Evolutionary conservation across 352 stramenopile genomes (phyloP), one percentile per base, ranked within the genome.

Genomic region (Phytophthora europaea): DNA sequence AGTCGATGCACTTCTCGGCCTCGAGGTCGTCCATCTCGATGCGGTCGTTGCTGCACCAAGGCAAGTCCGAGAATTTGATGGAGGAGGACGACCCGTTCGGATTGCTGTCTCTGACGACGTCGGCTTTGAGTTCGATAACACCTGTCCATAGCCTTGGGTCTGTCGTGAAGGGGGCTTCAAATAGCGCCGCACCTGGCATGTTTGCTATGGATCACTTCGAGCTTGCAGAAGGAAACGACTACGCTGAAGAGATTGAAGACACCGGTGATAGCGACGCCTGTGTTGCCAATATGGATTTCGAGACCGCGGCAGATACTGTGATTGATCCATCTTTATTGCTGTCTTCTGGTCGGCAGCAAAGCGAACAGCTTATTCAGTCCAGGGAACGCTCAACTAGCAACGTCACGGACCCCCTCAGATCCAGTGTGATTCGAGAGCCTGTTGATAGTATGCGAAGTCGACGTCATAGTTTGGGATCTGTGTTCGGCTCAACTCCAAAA

Each of bases 171-270:
- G 9, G n/a, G 1, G 59, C 54, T 9, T 50, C 52, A 10, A 72
- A 7, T 15, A 73, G 59, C 52, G 61, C 69, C 48, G 65, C 66
- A 5, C 81, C 81, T 7, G 83, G 83, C 0, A 59, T 90, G 64
- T 90, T 85, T 50, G 56, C 77, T 1, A 87, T 90, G 60, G 72
- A 85, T 33, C 83, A 84, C 34, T 84, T 89, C 58, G 82, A 86
- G 36, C 63, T 87, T 13, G 26, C 23, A 6, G 73, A 82, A 38
- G 58, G 47, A 22, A 62, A 67, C 9, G 70, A 70, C 54, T 33
- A 80, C 12, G 55, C 61, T 3, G 65, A 63, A n/a, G 68, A 79
- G 50, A 72, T 75, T 18, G 76, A 75, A 51, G 73, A 79, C 59
- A 65, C 61, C 18, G 52, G 61, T 6, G 67, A 74, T 22, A 74